Base-by-base conservation (phyloP, 257 asterid genomes). In the Oldenlandia corymbosa region DNA sequence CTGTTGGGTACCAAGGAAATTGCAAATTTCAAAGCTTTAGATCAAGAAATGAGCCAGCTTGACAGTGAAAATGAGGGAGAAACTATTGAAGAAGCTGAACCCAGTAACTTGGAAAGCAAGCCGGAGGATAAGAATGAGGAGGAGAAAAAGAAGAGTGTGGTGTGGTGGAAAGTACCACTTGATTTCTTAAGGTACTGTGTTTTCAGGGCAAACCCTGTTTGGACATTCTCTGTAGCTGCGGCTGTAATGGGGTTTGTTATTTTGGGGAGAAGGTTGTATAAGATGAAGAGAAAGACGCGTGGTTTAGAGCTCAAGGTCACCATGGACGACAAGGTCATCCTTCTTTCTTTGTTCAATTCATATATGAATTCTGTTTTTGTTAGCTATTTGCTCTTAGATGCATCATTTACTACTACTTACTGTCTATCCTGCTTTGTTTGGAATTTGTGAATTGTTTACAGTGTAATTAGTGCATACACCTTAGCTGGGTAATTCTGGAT, bases 81-180 rank as follows among this genome's bases (percentile, higher is more conserved):
- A 43, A 57, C 34, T 58, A 60, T 37, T 16, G 81, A 54, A n/a
- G n/a, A n/a, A 52, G 23, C 41, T 81, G 72, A 66, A 49, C 42
- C 27, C 61, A 75, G 67, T 43, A 60, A 32, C 57, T 66, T 21
- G 79, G 84, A 21, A 77, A 79, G 79, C 47, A 71, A 48, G 79
- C 77, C 39, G 39, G 6, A 4, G 39, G 39, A 68, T 54, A 69
- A 53, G 54, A 71, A 46, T 79, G 76, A 65, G 51, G 71, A 51
- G 82, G 73, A 67, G 63, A 64, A 61, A 64, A 87, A 75, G 85
- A 80, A 73, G 69, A 70, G 85, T 69, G 26, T 82, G 27, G 86
- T 85, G 32, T 87, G 96, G 99, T 93, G 99, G 99, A 93, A 87
- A 95, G 76, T 83, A 72, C 96, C 97, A 10, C 76, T 89, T 68